Conservation (phyloP, 2,329 filamentous ascomycete species). For the Exophiala phaeomuriformis region DNA sequence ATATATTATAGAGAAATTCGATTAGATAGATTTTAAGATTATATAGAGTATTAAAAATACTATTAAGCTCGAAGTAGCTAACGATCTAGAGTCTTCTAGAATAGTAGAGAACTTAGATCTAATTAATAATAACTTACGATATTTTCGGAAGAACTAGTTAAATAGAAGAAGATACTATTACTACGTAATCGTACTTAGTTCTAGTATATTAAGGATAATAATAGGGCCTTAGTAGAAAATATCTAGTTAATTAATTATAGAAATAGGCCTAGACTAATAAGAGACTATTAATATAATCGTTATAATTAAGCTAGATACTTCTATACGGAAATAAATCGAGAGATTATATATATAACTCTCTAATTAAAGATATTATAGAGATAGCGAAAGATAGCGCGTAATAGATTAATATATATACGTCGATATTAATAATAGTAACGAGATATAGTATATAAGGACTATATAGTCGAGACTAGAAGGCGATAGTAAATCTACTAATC, state of each 20-base stretch:
- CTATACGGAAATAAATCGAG: constrained; percentile 23
- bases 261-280: neutral
- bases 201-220: constrained; percentile 12
- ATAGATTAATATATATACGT: constrained; percentile 29
- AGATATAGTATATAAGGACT: constrained; percentile 49
- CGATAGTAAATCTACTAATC: constrained; percentile 16
- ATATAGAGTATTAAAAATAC: too few species aligned
- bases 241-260: constrained; percentile 1
- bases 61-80: too few species aligned
- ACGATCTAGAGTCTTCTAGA: too few species aligned
- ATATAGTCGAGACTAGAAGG: constrained; percentile 27
- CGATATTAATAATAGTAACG: constrained; percentile 46
- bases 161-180: neutral
- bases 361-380: constrained; percentile 42
- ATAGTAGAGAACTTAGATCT: too few species aligned
- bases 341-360: constrained; percentile 27
- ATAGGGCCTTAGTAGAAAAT: neutral
- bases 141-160: neutral
- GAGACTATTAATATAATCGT: constrained; percentile 21
- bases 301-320: constrained; percentile 28
- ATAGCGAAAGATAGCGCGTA: constrained; percentile 41
- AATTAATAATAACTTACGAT: too few species aligned
- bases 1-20: too few species aligned
- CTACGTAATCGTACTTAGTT: neutral
- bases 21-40: too few species aligned